Evolutionary conservation across 108 stramenopile species (phyloP).

Genomic region (Conticribra weissflogii): DNA sequence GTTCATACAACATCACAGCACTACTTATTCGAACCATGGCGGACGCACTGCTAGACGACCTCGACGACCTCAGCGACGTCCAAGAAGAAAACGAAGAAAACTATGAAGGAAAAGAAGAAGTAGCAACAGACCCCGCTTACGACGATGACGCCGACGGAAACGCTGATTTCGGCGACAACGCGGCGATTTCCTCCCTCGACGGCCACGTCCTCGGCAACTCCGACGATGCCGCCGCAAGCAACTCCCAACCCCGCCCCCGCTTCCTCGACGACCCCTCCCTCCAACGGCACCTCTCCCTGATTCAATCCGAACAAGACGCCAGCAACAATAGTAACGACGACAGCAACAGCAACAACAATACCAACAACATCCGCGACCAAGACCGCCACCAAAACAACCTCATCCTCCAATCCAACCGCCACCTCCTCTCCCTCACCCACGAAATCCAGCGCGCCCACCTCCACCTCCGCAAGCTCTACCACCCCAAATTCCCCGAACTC

Average conservation of each 20-base stretch:
- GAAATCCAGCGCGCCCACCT: conserved; percentile 67
- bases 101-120: conserved; percentile 4
- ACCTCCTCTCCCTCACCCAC: conserved; percentile 54
- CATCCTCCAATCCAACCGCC: conserved; percentile 70
- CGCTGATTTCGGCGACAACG: conserved; percentile 3
- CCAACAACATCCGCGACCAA: conserved; percentile 44
- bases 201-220: not conserved
- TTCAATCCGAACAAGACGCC: conserved; percentile 5
- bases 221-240: not conserved
- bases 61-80: conserved; percentile 80
- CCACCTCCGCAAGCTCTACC: conserved; percentile 55
- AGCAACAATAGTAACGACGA: conserved; percentile 30
- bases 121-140: not conserved
- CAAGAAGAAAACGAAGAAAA: conserved; percentile 46
- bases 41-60: conserved; percentile 81
- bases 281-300: conserved; percentile 22
- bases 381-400: conserved; percentile 69
- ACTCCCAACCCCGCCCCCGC: conserved; percentile 6
- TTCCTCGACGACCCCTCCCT: conserved; percentile 36
- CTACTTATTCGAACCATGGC: too few species aligned
- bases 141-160: conserved; percentile 2
- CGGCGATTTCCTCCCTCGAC: not conserved
- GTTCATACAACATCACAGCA: too few species aligned
- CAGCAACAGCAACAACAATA: not conserved
- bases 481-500: conserved; percentile 91